Percentiles rank a stretch among this genome's conserved stretches.
Conservation (phyloP, 202 grass and related monocot species). For the Schoenoplectus tabernaemontani region DNA sequence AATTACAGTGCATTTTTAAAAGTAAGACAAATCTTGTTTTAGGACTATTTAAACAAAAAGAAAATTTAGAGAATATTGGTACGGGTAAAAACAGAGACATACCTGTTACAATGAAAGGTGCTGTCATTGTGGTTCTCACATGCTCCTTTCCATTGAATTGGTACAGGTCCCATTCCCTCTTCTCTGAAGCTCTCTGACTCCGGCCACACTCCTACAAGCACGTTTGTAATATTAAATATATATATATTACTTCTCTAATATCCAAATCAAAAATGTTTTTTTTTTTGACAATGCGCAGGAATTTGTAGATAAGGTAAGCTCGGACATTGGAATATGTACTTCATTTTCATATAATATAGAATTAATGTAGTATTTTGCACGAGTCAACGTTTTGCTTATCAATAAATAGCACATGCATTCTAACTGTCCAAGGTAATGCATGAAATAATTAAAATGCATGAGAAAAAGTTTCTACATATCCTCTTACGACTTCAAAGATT, state of each 20-base stretch:
- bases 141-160: conserved; percentile 55
- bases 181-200: conserved; percentile 86
- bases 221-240: neutral
- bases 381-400: neutral
- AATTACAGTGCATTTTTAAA: neutral
- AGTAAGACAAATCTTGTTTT: neutral
- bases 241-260: neutral
- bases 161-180: conserved; percentile 58
- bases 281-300: neutral
- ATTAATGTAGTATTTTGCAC: neutral
- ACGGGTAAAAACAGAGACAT: neutral
- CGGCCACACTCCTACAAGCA: conserved; percentile 70
- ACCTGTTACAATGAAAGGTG: conserved; percentile 78
- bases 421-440: neutral
- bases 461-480: neutral
- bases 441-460: neutral
- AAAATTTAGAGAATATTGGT: neutral
- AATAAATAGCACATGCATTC: neutral
- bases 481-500: no score
- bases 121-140: conserved; percentile 55
- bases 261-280: neutral
- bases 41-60: neutral
- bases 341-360: neutral
- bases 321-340: neutral
- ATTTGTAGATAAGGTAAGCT: neutral